Base-by-base conservation (phyloP, 139 green algal species). In the Klebsormidium nitens region DNA sequence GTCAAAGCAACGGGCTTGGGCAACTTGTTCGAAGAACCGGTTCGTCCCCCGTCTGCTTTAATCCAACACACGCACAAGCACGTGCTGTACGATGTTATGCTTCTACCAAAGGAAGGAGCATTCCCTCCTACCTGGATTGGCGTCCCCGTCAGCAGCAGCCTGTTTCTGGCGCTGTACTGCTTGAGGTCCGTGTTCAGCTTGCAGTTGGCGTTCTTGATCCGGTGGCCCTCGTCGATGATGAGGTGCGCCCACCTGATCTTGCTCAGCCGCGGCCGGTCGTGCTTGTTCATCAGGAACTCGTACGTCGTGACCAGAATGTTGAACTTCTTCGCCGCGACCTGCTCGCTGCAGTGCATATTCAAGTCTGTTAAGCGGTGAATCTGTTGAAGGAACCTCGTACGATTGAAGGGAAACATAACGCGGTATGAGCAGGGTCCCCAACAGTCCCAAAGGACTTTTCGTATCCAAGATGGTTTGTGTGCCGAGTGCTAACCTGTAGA, bases 111-210 rank as follows among this genome's bases (percentile, higher is more conserved):
- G n/a, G n/a, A n/a, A n/a, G n/a, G n/a, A n/a, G n/a, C n/a, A n/a
- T n/a, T n/a, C n/a, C n/a, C n/a, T n/a, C n/a, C n/a, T n/a, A 91
- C 90, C 80, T 92, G 87, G 4, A 93, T 83, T 31, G 87, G 87
- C 42, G 87, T 93, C 44, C 87, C 87, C 5, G 85, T 91, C 49
- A 92, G 84, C 59, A 91, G 79, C 36, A 91, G 66, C 1, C 87
- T 75, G 66, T 85, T 76, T 32, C 61, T 66, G 62, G 67, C 81
- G 11, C 29, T 71, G 72, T 83, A 85, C 23, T 34, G 26, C 56
- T 76, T 88, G 64, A 98, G 78, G 63, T 93, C 91, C 37, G 76
- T 69, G 40, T 86, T 75, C 57, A 93, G 85, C 42, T 64, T 71
- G 32, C 75, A 86, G 11, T 82, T 68, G 14, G 74, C 59, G 64